A percentile compares a stretch with the other conserved stretches of the same genome.
Evolutionary conservation across 768 basidiomycete species (phyloP).

Genomic region (Boletus tylopilopsis): DNA sequence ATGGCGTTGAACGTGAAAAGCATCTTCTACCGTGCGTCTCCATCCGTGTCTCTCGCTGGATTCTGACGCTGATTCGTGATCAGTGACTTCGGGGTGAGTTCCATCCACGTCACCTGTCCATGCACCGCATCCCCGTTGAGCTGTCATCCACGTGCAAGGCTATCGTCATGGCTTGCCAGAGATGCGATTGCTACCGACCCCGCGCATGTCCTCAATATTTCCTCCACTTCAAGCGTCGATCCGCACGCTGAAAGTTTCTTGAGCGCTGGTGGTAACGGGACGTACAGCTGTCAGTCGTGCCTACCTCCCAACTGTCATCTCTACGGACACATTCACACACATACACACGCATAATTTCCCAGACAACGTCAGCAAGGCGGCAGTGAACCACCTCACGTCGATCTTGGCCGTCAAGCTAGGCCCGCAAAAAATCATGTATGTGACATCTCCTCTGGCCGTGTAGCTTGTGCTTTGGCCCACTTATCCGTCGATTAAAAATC

Average conservation of each 20-base stretch:
- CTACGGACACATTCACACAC: background rate
- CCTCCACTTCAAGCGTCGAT: slow-evolving; percentile 60
- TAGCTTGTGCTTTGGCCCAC: background rate
- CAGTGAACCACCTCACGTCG: slow-evolving; percentile 79
- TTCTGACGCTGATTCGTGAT: background rate
- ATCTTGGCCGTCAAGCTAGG: slow-evolving; percentile 65
- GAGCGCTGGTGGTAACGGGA: slow-evolving; percentile 55
- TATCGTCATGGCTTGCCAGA: slow-evolving; percentile 57
- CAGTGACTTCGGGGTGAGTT: slow-evolving; percentile 44
- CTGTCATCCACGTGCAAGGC: slow-evolving; percentile 4
- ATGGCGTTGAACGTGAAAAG: slow-evolving; percentile 84
- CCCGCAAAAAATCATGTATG: slow-evolving; percentile 61
- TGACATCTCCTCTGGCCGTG: slow-evolving; percentile 12
- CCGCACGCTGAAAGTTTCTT: slow-evolving; percentile 47
- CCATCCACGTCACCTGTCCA: background rate
- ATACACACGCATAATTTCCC: background rate
- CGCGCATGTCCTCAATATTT: slow-evolving; percentile 78
- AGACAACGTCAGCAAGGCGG: slow-evolving; percentile 87
- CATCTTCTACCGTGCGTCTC: slow-evolving; percentile 67
- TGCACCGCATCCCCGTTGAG: background rate
- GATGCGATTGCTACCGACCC: slow-evolving; percentile 61
- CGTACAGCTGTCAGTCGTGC: slow-evolving; percentile 71
- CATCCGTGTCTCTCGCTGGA: background rate
- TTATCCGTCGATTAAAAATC: slow-evolving; percentile 3
- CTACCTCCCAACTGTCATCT: background rate